Evolutionary conservation across 2,329 filamentous ascomycete genomes (phyloP).

Genomic region (Diplocarpon rosae): DNA sequence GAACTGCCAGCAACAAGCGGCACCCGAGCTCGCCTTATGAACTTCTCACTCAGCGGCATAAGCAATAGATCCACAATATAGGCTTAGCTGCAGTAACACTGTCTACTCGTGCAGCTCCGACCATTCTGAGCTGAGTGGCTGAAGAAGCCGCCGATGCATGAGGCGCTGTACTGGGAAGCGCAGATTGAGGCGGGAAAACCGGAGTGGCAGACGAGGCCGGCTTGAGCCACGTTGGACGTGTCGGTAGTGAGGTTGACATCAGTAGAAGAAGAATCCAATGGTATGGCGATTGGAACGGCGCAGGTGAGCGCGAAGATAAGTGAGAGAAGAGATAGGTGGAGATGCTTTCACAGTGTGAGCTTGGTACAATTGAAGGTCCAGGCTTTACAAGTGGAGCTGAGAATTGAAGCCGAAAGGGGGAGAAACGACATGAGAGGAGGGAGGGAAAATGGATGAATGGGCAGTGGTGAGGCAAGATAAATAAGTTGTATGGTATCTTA

Average conservation of each 20-base stretch:
- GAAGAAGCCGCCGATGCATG: conserved; percentile 5
- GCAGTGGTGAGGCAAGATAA: too few relatives aligned
- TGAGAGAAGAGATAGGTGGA: background rate
- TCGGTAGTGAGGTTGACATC: background rate
- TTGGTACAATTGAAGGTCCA: too few relatives aligned
- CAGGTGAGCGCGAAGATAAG: background rate
- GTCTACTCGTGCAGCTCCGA: conserved; percentile 4
- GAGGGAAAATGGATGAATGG: too few relatives aligned
- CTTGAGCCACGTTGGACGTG: background rate
- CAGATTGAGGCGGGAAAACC: conserved; percentile 1
- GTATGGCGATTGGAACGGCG: background rate
- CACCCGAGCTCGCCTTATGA: background rate
- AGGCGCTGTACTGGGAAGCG: background rate
- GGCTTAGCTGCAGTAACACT: conserved; percentile 2
- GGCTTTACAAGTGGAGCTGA: too few relatives aligned
- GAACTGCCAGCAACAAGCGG: background rate
- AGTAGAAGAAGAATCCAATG: background rate
- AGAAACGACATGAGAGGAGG: too few relatives aligned
- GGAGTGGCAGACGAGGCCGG: background rate
- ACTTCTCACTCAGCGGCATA: background rate
- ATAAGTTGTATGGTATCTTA: too few relatives aligned
- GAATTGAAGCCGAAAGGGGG: too few relatives aligned
- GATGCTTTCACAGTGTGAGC: background rate
- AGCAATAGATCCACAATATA: background rate
- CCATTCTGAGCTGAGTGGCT: conserved; percentile 1